Conservation (phyloP, 192 early-diverging fungal genomes). For the Fimicolochytrium jonesii region DNA sequence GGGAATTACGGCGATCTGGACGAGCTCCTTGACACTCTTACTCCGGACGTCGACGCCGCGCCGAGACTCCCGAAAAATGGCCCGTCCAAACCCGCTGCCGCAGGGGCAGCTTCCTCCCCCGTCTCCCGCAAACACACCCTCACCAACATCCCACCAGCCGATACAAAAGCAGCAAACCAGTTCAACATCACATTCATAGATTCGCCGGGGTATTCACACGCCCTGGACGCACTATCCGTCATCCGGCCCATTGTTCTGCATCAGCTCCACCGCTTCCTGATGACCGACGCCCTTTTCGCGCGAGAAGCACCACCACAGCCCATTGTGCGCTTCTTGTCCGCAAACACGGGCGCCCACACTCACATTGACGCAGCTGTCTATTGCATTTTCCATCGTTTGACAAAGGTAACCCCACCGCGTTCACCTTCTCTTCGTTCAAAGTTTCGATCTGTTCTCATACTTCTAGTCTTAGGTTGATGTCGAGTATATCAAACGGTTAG, state of each 20-base stretch:
- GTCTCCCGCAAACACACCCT: constrained; percentile 23
- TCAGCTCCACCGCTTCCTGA: constrained; percentile 19
- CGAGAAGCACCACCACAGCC: background rate
- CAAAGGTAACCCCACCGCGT: no score
- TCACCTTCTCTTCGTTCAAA: no score
- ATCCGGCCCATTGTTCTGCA: constrained; percentile 37
- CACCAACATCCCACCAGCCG: constrained; percentile 19
- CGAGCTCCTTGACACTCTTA: no score
- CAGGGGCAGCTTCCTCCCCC: background rate
- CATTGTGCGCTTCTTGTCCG: constrained; percentile 20
- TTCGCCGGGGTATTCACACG: constrained; percentile 34
- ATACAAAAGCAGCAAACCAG: constrained; percentile 17
- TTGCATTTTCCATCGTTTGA: constrained; percentile 51
- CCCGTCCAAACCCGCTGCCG: no score
- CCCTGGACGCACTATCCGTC: constrained; percentile 29
- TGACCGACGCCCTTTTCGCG: constrained; percentile 27
- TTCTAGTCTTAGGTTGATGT: no score
- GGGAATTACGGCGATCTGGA: no score
- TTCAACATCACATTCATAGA: constrained; percentile 42
- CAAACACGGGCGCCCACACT: constrained; percentile 31
- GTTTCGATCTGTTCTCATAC: no score
- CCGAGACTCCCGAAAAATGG: no score
- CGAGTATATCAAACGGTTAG: constrained; percentile 62
- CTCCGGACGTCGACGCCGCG: no score
- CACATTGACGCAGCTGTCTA: constrained; percentile 40